Base-by-base conservation (phyloP, 768 basidiomycete genomes). In the Pluteus cervinus region DNA sequence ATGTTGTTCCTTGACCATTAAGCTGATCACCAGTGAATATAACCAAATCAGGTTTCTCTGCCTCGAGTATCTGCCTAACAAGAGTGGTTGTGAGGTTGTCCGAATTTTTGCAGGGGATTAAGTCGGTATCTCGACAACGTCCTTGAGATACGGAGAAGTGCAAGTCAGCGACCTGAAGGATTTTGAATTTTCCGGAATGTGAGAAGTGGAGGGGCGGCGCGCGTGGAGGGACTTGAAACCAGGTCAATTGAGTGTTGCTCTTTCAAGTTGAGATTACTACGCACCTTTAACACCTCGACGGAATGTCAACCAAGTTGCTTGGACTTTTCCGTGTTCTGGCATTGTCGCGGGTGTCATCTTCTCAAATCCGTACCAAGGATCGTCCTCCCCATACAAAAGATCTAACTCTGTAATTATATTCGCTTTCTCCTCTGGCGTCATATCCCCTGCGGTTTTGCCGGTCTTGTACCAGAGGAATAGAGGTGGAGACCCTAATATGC, bases 21-120 rank as follows among this genome's bases (percentile, higher is more conserved):
- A 96, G 71, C 57, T 93, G 90, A 58, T 98, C 94, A 0, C 94
- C 94, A 1, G 76, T 80, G 50, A 98, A 92, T 6, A 99, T 82
- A 33, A 97, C 84, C 8, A 99, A 57, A 54, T 93, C 89, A 0
- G 94, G 94, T 49, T 85, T 80, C 61, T 94, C 90, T 10, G 64
- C 56, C 35, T 88, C 86, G 16, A 99, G 71, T 15, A 79, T 71
- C 25, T 61, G 72, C 5, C 68, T 75, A 28, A 99, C 62, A 34
- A 97, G 75, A 2, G 76, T 68, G n/a, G 67, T 70, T 0, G 91
- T 91, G 44, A 86, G 69, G 44, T 81, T 78, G 54, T 98, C 94
- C 2, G 90, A 86, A 25, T 68, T 66, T 11, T 59, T 55, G 46
- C 73, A 74, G 24, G 66, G 62, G 38, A 76, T 73, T 7, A 80